Base-by-base conservation (phyloP, 2,329 filamentous ascomycete genomes). In the Cytospora mali region DNA sequence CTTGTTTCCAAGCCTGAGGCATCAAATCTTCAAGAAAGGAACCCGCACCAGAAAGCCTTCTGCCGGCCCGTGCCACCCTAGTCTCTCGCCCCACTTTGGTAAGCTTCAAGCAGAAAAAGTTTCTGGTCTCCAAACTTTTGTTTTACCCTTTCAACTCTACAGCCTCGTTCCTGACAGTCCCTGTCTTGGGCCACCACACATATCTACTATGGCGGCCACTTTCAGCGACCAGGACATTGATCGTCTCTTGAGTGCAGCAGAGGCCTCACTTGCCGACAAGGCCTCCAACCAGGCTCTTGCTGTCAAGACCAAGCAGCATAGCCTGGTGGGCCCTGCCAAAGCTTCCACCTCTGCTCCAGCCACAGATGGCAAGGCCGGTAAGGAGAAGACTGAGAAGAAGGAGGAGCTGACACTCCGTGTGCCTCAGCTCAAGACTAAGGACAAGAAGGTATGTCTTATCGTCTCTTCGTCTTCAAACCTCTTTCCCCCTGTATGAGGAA, bases 401-500 rank as follows among this genome's bases (percentile, higher is more conserved):
- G 67, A 71, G 55, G 69, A 71, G 55, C 62, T 75, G 51, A 57
- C 68, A 16, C 66, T 75, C 35, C 70, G 73, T 42, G 68, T 72
- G 25, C 72, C 72, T 46, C 67, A 71, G 61, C 65, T 66, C 18
- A 54, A 62, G 21, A 55, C 69, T 29, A 69, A 67, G 39, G 68
- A 72, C 54, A 68, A 71, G 25, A 75, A 75, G 72, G 74, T 76
- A 72, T 49, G 71, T 61, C n/a, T n/a, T n/a, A n/a, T n/a, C 27
- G 1, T 51, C 51, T 50, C 7, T 14, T 7, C 53, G 39, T 33
- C 25, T 33, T 35, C 39, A 39, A 53, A 23, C 29, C 27, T 27
- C 10, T 14, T 28, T 48, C 28, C 33, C n/a, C 66, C 76, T 77
- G 77, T 75, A 86, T 92, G 91, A 94, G 86, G 90, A 93, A 90